Base-by-base conservation (phyloP, 2,329 filamentous ascomycete species). In the Colletotrichum liriopes region DNA sequence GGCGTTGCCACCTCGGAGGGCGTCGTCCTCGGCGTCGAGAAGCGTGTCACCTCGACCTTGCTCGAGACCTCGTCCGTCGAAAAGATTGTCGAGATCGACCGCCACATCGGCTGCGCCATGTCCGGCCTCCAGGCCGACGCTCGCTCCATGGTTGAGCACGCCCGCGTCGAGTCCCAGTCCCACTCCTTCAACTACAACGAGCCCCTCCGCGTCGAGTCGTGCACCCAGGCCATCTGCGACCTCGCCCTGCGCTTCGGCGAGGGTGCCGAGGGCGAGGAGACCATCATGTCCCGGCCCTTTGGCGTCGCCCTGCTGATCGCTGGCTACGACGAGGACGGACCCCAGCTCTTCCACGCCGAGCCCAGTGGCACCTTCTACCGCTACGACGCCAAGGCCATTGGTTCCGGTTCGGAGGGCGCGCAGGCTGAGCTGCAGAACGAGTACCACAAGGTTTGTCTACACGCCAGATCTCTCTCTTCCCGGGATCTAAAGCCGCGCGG, bases 1-100 rank as follows among this genome's bases (percentile, higher is more conserved):
- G 96, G 96, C 79, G 95, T 99, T 77, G 95, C 96, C 79, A 99
- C 96, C 60, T 93, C 94, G 71, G 94, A 97, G 82, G 96, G 96
- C 80, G 95, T 98, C 74, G 93, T 99, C 81, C 93, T 99, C 63
- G 96, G 96, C 77, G 96, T 99, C 75, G 96, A 99, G 88, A 99
- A 99, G 91, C 95, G 96, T 80, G 96, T 99, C 79, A 99, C 96
- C 73, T 98, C 94, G 71, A 97, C 96, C 74, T 93, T 99, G 74
- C 94, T 99, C 80, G 96, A 98, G 86, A 97, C 96, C 41, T 97
- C 94, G 58, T 98, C 95, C 51, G 96, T 99, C 79, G 96, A 99
- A 86, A 99, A 99, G 91, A 98, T 99, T 79, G 96, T 99, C 83
- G 96, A 99, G 84, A 98, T 99, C 83, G 96, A 99, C 87, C 92